Evolutionary conservation across 73 alveolate genomes (phyloP).

Genomic region (Paramecium biaurelia): DNA sequence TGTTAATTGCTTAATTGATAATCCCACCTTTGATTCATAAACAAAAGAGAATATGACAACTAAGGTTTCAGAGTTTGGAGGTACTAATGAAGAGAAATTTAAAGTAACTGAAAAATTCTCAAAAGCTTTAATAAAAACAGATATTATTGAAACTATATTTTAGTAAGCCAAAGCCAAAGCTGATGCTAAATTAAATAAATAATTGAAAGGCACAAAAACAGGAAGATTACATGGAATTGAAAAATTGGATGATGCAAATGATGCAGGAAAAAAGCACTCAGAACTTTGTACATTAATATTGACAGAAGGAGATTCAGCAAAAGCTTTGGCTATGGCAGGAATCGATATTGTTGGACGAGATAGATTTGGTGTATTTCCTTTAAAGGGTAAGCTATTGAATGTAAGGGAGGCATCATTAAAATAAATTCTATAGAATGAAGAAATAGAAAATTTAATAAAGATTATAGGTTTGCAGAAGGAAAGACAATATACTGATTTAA

Average conservation of each 20-base stretch:
- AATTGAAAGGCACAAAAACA: conserved; percentile 91
- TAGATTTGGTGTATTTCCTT: conserved; percentile 98
- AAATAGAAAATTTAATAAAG: conserved; percentile 94
- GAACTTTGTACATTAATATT: conserved; percentile 96
- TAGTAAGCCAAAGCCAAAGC: conserved; percentile 96
- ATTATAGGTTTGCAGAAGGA: conserved; percentile 97
- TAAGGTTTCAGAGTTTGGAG: conserved; percentile 93
- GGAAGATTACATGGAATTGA: conserved; percentile 93
- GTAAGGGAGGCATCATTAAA: conserved; percentile 97
- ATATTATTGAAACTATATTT: conserved; percentile 90
- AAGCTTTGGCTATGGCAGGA: conserved; percentile 99
- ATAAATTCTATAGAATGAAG: conserved; percentile 94
- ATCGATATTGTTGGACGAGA: conserved; percentile 98
- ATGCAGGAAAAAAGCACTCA: conserved; percentile 94
- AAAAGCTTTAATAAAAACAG: conserved; percentile 89
- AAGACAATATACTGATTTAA: conserved; percentile 86
- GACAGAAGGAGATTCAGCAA: conserved; percentile 99
- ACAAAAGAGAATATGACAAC: conserved; percentile 98
- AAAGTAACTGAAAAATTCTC: conserved; percentile 90
- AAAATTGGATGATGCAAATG: conserved; percentile 99
- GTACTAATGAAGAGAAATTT: conserved; percentile 70
- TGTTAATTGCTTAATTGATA: conserved; percentile 95
- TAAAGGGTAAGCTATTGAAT: conserved; percentile 98
- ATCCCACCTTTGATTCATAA: conserved; percentile 99
- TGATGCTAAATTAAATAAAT: conserved; percentile 92